Conservation (phyloP, 1,139 yeast species). For the Spencermartinsiella ligniputridi region DNA sequence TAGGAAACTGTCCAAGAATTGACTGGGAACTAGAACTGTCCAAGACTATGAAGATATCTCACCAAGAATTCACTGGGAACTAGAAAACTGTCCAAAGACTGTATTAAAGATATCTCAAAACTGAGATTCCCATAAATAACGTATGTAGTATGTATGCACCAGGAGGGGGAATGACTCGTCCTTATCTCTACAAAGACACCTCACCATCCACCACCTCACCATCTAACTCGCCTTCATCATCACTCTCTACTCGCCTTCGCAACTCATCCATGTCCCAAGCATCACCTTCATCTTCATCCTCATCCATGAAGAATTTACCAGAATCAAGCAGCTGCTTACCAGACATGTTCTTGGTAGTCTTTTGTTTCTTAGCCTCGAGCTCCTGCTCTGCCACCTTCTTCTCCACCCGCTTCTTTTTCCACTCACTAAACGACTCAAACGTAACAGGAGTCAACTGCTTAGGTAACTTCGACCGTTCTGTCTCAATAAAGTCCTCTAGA, state of each 20-base stretch:
- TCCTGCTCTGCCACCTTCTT: conserved; percentile 52
- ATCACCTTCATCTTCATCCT: conserved; percentile 49
- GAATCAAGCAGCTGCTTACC: conserved; percentile 82
- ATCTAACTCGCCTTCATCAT: conserved; percentile 8
- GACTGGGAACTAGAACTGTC: no score
- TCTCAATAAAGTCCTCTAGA: conserved; percentile 90
- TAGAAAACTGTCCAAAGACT: no score
- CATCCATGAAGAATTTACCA: conserved; percentile 54
- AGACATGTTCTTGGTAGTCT: conserved; percentile 42
- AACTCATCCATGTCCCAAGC: conserved; percentile 38
- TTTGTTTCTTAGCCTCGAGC: conserved; percentile 47
- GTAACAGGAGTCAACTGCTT: conserved; percentile 83
- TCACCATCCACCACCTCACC: conserved; percentile 2
- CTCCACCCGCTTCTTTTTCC: conserved; percentile 74
- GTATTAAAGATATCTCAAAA: no score
- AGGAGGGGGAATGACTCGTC: no score
- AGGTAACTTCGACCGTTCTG: conserved; percentile 85
- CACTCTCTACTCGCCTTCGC: conserved; percentile 28
- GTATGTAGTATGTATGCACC: background rate
- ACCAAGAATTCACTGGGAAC: no score
- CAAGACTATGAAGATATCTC: no score
- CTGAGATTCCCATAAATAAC: background rate
- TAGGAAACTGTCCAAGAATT: no score
- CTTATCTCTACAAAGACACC: background rate
- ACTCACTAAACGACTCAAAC: conserved; percentile 69